Conservation (phyloP, 306 rosid species). For the Adenanthera pavonina region DNA sequence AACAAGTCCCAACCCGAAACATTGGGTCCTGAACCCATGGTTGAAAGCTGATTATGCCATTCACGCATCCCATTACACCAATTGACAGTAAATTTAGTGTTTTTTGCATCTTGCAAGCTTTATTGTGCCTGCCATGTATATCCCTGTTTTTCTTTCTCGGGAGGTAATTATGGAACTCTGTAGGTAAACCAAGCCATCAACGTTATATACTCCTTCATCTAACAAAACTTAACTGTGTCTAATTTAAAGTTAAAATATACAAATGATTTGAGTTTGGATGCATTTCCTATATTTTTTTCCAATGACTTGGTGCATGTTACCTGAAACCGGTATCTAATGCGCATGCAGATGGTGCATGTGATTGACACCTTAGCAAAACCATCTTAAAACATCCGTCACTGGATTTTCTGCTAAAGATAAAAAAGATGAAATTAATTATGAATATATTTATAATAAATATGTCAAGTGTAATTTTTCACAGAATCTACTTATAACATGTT, state of each 20-base stretch:
- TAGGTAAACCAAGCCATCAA: background rate
- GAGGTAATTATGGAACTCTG: background rate
- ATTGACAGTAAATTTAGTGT: constrained; percentile 34
- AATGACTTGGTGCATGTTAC: background rate
- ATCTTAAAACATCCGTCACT: background rate
- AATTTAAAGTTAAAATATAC: constrained; percentile 8
- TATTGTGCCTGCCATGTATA: constrained; percentile 29
- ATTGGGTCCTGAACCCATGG: constrained; percentile 88
- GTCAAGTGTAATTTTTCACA: background rate
- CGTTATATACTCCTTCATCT: constrained; percentile 15
- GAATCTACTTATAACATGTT: background rate
- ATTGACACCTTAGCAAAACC: background rate
- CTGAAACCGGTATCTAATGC: background rate
- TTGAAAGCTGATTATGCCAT: constrained; percentile 67
- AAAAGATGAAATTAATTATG: background rate
- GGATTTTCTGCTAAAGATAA: background rate
- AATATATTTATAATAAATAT: background rate
- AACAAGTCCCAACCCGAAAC: constrained; percentile 65
- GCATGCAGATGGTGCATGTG: background rate
- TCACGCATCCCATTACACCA: constrained; percentile 8
- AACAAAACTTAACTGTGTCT: constrained; percentile 16
- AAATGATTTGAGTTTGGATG: background rate
- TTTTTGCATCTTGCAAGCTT: constrained; percentile 10
- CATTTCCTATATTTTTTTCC: background rate
- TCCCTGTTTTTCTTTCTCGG: constrained; percentile 33